phyloP scores from a whole-genome alignment of 2,329 filamentous ascomycete species.

The Claviceps sp. region DNA sequence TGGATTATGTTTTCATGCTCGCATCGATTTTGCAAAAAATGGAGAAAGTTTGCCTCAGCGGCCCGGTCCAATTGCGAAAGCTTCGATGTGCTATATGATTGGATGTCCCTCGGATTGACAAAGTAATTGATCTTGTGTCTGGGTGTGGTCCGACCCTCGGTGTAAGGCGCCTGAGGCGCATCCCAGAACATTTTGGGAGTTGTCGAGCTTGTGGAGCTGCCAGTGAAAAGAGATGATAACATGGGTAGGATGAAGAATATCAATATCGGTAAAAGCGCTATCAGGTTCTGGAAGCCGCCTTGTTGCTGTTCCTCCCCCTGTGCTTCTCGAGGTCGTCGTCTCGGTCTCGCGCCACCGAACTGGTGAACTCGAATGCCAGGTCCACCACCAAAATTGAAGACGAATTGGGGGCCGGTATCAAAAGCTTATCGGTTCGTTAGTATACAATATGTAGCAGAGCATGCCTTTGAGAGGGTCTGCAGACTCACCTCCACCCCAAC shows the following conservation, averaged over 20 bases:
- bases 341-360: slow-evolving; percentile 70
- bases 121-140: slow-evolving; percentile 70
- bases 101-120: slow-evolving; percentile 66
- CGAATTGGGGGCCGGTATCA: slow-evolving; percentile 73
- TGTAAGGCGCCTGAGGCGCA: slow-evolving; percentile 54
- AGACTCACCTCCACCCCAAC: slow-evolving; percentile 43
- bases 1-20: slow-evolving; percentile 56
- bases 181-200: slow-evolving; percentile 69
- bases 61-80: slow-evolving; percentile 61
- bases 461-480: neutral
- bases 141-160: slow-evolving; percentile 56
- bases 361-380: slow-evolving; percentile 90
- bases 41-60: slow-evolving; percentile 63
- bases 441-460: neutral
- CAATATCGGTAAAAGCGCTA: slow-evolving; percentile 75
- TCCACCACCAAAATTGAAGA: slow-evolving; percentile 88
- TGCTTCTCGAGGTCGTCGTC: slow-evolving; percentile 58
- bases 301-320: slow-evolving; percentile 37
- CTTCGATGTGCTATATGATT: slow-evolving; percentile 54
- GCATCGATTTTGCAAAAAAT: slow-evolving; percentile 55
- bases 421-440: slow-evolving; percentile 35
- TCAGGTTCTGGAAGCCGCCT: slow-evolving; percentile 44
- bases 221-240: slow-evolving; percentile 65
- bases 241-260: slow-evolving; percentile 80
- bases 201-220: slow-evolving; percentile 25